A percentile compares a stretch with the other conserved stretches of the same genome.
phyloP scores from a whole-genome alignment of 2,329 filamentous ascomycete genomes.

The Thelonectria discophora region DNA sequence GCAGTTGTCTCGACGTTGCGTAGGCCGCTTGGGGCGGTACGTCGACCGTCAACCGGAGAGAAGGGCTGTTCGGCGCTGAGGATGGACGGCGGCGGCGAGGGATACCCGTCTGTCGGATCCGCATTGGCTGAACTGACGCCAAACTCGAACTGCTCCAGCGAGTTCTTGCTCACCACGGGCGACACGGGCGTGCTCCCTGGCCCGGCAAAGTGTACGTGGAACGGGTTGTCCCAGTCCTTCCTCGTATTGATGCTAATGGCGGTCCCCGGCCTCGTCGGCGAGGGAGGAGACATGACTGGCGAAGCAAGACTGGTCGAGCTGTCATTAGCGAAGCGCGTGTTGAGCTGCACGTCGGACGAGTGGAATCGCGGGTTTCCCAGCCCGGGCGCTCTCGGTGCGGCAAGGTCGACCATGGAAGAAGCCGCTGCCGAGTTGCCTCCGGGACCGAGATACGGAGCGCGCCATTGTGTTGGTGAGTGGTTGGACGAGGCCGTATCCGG shows the following conservation, averaged over 20 bases:
- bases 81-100: conserved; percentile 51
- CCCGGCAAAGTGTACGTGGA: conserved; percentile 57
- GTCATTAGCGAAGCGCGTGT: conserved; percentile 47
- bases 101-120: conserved; percentile 41
- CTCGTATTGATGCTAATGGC: conserved; percentile 48
- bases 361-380: conserved; percentile 42
- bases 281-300: conserved; percentile 38
- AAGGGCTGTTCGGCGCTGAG: conserved; percentile 42
- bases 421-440: conserved; percentile 46
- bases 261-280: conserved; percentile 48
- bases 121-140: conserved; percentile 34
- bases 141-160: conserved; percentile 53
- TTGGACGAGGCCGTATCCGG: conserved; percentile 54
- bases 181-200: conserved; percentile 40
- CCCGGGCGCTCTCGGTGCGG: conserved; percentile 42
- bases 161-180: conserved; percentile 46
- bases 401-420: conserved; percentile 58
- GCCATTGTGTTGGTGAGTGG: conserved; percentile 41
- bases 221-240: conserved; percentile 58
- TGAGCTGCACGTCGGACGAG: conserved; percentile 52
- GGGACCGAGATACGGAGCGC: conserved; percentile 47
- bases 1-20: conserved; percentile 38
- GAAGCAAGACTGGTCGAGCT: conserved; percentile 51
- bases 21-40: conserved; percentile 38
- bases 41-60: conserved; percentile 35